Base-by-base conservation (phyloP, 2,329 filamentous ascomycete species). In the Sporothrix inflata region DNA sequence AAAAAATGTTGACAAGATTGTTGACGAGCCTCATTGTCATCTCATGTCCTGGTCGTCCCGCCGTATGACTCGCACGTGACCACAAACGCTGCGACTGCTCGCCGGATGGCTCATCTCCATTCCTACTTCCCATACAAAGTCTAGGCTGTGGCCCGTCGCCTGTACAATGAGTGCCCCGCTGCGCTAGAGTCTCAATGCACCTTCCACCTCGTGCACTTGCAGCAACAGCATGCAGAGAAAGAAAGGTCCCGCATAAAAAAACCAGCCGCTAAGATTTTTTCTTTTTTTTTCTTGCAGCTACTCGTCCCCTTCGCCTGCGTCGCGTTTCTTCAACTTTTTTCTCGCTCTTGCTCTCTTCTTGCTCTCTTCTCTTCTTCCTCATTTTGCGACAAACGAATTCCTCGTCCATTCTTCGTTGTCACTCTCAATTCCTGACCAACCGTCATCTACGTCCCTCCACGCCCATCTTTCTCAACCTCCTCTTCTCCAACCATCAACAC, bases 261-360 rank as follows among this genome's bases (percentile, higher is more conserved):
- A 42, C 60, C 55, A 68, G 53, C 61, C 67, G 72, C 70, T 71
- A 49, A 70, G 47, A 40, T 67, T 69, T 74, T 69, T 71, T 69
- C 34, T 27, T 74, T 72, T 74, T 71, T 69, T 70, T 69, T 53
- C 49, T 40, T 40, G 24, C 47, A 51, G 49, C 61, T 71, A 42
- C 60, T 47, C 40, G 34, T 53, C 57, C 60, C 42, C 51, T 60
- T 47, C 61, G 47, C 21, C 55, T 65, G 60, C 34, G 47, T 69
- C 71, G 55, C 71, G 71, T 60, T 21, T 34, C 30, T 11, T 69
- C 30, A n/a, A 42, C 57, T 51, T 63, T n/a, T 30, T 34, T 65
- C 47, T n/a, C 19, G 12, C 21, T 69, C 53, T 68, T 45, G 6
- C 34, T 24, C 55, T 61, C 51, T 14, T 47, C 8, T 49, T 45